These are phyloP conservation scores for Amphichorda felina DNA, from an alignment of 2,329 filamentous ascomycete genomes.

Conservation along the genomic window DNA sequence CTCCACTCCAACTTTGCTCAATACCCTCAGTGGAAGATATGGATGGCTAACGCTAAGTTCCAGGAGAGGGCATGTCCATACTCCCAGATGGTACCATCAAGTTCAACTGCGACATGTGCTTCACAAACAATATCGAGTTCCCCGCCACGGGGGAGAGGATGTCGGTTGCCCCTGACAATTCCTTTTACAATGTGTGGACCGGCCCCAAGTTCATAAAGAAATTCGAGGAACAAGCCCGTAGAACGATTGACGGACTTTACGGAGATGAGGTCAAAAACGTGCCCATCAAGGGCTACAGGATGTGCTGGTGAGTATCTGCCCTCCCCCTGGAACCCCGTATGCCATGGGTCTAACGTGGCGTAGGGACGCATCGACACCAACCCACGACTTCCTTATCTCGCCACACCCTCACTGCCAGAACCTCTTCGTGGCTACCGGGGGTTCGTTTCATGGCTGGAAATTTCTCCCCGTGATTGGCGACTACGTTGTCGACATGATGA, in stretches of 20 bases:
- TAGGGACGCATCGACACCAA: conserved; percentile 52
- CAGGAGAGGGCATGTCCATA: conserved; percentile 30
- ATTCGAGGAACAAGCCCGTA: conserved; percentile 30
- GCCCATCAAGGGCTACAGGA: conserved; percentile 28
- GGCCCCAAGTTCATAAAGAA: conserved; percentile 22
- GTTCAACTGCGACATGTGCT: conserved; percentile 48
- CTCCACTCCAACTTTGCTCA: conserved; percentile 5
- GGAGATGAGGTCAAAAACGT: conserved; percentile 24
- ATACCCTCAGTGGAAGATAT: no score
- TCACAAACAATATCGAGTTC: conserved; percentile 38
- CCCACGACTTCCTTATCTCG: conserved; percentile 50
- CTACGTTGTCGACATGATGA: conserved; percentile 40
- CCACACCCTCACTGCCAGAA: conserved; percentile 35
- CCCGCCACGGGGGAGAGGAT: conserved; percentile 36
- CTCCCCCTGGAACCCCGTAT: no score
- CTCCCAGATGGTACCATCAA: conserved; percentile 40
- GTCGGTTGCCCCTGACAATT: conserved; percentile 32
- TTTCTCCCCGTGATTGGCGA: conserved; percentile 51
- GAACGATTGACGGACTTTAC: conserved; percentile 27
- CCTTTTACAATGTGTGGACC: conserved; percentile 29
- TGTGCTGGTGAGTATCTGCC: conserved; percentile 42
- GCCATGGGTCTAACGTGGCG: no score
- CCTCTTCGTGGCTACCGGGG: conserved; percentile 48
- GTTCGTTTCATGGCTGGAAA: conserved; percentile 55
- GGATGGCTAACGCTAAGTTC: conserved; percentile 4